These are phyloP conservation scores for Funneliformis geosporum DNA, from an alignment of 192 early-diverging fungal species.

Conservation along the genomic window DNA sequence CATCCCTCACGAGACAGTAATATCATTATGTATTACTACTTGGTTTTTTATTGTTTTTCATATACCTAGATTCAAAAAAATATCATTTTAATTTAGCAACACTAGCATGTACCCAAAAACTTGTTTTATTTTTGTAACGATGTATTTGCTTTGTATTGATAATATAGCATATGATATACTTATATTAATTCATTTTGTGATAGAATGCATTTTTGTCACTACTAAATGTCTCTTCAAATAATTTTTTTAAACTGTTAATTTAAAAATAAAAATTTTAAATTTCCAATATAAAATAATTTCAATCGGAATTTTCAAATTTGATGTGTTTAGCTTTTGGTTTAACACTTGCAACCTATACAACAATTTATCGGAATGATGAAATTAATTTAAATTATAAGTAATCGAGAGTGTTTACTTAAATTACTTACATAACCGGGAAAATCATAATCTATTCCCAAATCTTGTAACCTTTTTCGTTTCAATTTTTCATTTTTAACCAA, in stretches of 20 bases:
- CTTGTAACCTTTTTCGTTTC: conserved; percentile 62
- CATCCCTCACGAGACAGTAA: too few species aligned
- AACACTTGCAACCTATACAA: neutral
- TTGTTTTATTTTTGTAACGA: neutral
- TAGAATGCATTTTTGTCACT: too few species aligned
- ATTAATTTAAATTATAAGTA: neutral
- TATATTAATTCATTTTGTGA: too few species aligned
- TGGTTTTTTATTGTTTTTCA: neutral
- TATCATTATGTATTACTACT: neutral
- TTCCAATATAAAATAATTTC: too few species aligned
- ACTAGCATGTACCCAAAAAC: too few species aligned
- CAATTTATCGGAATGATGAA: neutral
- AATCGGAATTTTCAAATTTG: neutral
- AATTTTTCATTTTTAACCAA: conserved; percentile 60
- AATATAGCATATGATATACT: too few species aligned
- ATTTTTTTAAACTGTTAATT: too few species aligned
- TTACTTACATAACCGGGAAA: conserved; percentile 65
- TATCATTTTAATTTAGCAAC: neutral
- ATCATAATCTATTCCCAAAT: conserved; percentile 87
- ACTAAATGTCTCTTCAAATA: too few species aligned
- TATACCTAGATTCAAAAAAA: neutral
- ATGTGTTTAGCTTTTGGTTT: neutral
- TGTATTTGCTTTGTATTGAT: too few species aligned
- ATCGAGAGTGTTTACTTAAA: neutral
- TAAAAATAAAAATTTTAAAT: too few species aligned